Evolutionary conservation across 768 basidiomycete genomes (phyloP), one percentile per base, ranked within the genome.

Genomic region (Serendipita indica): DNA sequence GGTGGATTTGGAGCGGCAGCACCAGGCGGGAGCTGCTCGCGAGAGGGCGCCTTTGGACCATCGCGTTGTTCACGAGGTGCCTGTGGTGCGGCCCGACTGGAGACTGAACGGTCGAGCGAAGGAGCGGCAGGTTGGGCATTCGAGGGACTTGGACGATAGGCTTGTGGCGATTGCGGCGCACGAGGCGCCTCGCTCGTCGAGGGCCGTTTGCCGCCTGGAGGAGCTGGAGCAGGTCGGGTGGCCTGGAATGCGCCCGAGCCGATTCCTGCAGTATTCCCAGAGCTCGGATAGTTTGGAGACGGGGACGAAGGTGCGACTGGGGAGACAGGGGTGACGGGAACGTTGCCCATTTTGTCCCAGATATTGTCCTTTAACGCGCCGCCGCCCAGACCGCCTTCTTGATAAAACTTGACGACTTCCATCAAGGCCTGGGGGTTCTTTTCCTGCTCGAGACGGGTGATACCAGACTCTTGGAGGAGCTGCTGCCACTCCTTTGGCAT

Each of bases 401-500:
- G 94, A 70, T 96, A 98, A 72, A 98, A 97, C 67, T 93, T 92
- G 70, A 99, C 94, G 62, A 98, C 94, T 67, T 97, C 96, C 82
- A 93, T 91, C 61, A 98, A 91, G 2, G 91, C 91, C 71, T 96
- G 86, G 0, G 96, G 96, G 67, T 98, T 93, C 75, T 89, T 91
- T 71, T 96, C 93, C 74, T 99, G 96, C 71, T 99, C 92, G 22
- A 74, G 77, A 65, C 86, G 81, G 35, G 90, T 92, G 67, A 98
- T 97, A 58, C 96, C 96, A 62, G 86, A 89, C 69, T 97, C 92
- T 70, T 90, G 89, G 49, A 99, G 72, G 3, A 97, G 77, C 69
- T 97, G 90, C 68, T 99, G 96, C 96, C 96, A 99, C 73, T 98
- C 94, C 70, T 94, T 94, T 2, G 96, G 96, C 32, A 99, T 77